Conservation (phyloP, 2,329 filamentous ascomycete genomes). For the Colletotrichum godetiae region DNA sequence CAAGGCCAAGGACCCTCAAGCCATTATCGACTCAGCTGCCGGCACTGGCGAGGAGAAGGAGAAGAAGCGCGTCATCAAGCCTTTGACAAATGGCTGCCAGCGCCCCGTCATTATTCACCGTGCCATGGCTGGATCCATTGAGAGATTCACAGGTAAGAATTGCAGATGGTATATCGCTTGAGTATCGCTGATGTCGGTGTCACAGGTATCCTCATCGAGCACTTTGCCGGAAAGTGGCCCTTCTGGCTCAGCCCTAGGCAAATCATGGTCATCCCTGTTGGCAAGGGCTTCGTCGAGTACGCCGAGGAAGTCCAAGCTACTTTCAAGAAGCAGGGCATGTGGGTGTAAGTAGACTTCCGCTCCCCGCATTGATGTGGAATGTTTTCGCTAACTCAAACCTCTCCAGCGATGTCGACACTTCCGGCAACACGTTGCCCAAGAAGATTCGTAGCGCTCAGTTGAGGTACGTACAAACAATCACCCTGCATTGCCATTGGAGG, state of each 20-base stretch:
- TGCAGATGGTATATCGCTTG: too few relatives aligned
- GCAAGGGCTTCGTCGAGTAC: constrained; percentile 77
- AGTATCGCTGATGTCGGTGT: constrained; percentile 48
- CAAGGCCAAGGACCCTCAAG: constrained; percentile 48
- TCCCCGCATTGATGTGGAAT: not conserved
- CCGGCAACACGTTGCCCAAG: constrained; percentile 87
- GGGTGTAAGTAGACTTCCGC: constrained; percentile 62
- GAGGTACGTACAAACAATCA: constrained; percentile 70
- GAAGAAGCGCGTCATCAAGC: constrained; percentile 52
- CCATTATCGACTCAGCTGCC: constrained; percentile 43
- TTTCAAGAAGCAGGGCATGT: constrained; percentile 76
- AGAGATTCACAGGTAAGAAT: constrained; percentile 52
- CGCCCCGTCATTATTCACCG: constrained; percentile 90
- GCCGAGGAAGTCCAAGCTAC: constrained; percentile 78
- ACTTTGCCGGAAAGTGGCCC: constrained; percentile 89
- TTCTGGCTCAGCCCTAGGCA: constrained; percentile 91
- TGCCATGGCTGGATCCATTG: constrained; percentile 78
- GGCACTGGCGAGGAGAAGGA: constrained; percentile 57
- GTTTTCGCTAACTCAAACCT: not conserved
- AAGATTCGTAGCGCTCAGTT: constrained; percentile 85
- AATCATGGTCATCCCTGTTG: constrained; percentile 71
- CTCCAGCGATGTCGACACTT: constrained; percentile 71
- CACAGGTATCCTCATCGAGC: constrained; percentile 83
- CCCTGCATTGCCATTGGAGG: not conserved
- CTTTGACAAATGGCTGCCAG: constrained; percentile 75